Evolutionary conservation across 805 yeast species (phyloP).

Genomic region (Yarrowia divulgata): DNA sequence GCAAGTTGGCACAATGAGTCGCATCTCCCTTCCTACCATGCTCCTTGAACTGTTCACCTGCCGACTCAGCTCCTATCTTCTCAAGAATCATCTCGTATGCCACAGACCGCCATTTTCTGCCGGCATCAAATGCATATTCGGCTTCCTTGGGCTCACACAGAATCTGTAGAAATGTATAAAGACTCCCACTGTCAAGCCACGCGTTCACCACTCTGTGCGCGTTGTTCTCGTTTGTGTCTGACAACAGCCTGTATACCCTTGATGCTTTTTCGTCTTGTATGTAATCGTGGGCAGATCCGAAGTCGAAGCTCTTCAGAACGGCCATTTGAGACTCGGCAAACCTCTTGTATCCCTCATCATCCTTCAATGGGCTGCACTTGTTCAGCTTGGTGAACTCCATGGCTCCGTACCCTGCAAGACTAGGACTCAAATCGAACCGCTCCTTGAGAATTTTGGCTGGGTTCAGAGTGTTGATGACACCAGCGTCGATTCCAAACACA

Average conservation of each 20-base stretch:
- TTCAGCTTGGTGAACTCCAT: conserved; percentile 28
- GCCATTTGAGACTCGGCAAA: conserved; percentile 25
- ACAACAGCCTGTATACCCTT: not conserved
- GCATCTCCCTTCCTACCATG: conserved; percentile 11
- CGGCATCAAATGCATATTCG: conserved; percentile 16
- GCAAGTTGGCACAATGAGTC: conserved; percentile 1
- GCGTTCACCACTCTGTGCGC: conserved; percentile 26
- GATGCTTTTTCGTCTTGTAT: not conserved
- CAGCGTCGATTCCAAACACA: conserved; percentile 20
- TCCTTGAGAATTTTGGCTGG: conserved; percentile 4
- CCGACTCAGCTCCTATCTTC: not conserved
- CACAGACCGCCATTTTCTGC: conserved; percentile 29
- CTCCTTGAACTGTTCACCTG: not conserved
- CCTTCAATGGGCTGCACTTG: conserved; percentile 9
- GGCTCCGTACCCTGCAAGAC: conserved; percentile 25
- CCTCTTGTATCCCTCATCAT: not conserved
- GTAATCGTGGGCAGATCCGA: conserved; percentile 17
- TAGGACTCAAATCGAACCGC: not conserved
- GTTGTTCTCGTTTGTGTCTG: conserved; percentile 8
- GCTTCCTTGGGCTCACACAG: conserved; percentile 24
- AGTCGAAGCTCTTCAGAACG: conserved; percentile 1
- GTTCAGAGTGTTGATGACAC: conserved; percentile 17
- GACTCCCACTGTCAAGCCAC: not conserved
- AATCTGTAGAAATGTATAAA: conserved; percentile 3
- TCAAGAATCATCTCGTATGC: conserved; percentile 29